Evolutionary conservation across 2,329 filamentous ascomycete genomes (phyloP).

Genomic region (Pseudogymnoascus destructans): DNA sequence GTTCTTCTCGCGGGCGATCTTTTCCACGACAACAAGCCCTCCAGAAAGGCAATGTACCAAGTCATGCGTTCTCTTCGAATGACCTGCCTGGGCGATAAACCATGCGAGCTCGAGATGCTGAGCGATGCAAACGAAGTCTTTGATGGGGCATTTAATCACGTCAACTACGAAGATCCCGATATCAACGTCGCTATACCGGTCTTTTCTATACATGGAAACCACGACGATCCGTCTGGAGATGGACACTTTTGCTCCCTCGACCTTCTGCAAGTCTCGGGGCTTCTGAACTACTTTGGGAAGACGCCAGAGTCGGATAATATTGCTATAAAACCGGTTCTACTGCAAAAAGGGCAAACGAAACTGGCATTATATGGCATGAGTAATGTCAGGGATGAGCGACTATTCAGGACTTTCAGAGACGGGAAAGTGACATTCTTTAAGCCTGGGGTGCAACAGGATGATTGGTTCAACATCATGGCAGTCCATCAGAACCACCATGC

Average conservation of each 20-base stretch:
- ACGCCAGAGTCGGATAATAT: constrained; percentile 90
- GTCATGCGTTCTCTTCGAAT: constrained; percentile 89
- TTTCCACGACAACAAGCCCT: constrained; percentile 97
- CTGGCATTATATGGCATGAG: constrained; percentile 87
- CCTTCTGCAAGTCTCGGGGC: constrained; percentile 74
- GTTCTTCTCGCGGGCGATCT: constrained; percentile 87
- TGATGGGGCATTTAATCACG: constrained; percentile 76
- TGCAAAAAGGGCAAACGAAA: constrained; percentile 90
- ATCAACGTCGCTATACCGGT: constrained; percentile 96
- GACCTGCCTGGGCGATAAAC: constrained; percentile 91
- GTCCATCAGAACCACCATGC: constrained; percentile 95
- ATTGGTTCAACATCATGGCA: constrained; percentile 94
- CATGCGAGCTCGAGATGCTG: constrained; percentile 86
- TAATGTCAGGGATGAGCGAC: constrained; percentile 87
- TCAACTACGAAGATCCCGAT: constrained; percentile 95
- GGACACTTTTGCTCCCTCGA: constrained; percentile 86
- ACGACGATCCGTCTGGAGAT: constrained; percentile 95
- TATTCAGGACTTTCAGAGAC: constrained; percentile 88
- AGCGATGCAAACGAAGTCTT: constrained; percentile 90
- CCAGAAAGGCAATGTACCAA: constrained; percentile 88
- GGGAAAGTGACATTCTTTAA: constrained; percentile 89
- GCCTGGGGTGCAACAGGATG: constrained; percentile 62
- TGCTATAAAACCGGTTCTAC: constrained; percentile 73
- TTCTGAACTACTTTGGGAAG: constrained; percentile 93
- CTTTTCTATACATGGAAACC: constrained; percentile 96